These are phyloP conservation scores for Boletus bicolor DNA, from an alignment of 768 basidiomycete species.

Conservation along the genomic window DNA sequence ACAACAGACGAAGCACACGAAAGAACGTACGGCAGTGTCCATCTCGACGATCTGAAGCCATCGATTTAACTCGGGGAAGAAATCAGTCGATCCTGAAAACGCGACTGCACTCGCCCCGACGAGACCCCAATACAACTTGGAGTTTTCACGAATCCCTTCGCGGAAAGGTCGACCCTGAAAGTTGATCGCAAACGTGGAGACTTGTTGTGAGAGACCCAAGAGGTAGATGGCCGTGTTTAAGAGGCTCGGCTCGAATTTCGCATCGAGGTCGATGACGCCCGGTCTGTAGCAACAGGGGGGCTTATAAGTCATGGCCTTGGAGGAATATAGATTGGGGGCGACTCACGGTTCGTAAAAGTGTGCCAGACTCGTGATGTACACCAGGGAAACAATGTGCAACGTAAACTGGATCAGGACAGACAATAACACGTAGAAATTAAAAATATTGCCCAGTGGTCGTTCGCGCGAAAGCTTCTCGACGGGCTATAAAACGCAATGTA, in stretches of 20 bases:
- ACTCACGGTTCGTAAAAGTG: constrained; percentile 74
- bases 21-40: constrained; percentile 58
- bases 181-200: constrained; percentile 98
- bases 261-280: constrained; percentile 86
- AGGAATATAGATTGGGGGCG: background rate
- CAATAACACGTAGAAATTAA: constrained; percentile 91
- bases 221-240: constrained; percentile 97
- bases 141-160: constrained; percentile 95
- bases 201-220: constrained; percentile 92
- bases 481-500: constrained; percentile 64
- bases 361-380: constrained; percentile 90
- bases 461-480: constrained; percentile 93
- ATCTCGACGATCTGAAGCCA: constrained; percentile 98
- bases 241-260: constrained; percentile 92
- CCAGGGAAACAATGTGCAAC: constrained; percentile 83
- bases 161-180: constrained; percentile 99
- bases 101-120: constrained; percentile 88
- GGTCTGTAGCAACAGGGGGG: constrained; percentile 36
- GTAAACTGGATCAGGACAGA: constrained; percentile 93
- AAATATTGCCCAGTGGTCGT: constrained; percentile 92
- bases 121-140: constrained; percentile 89
- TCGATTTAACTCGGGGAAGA: constrained; percentile 90
- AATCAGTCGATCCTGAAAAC: constrained; percentile 89
- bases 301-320: background rate
- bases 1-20: background rate